Evolutionary conservation across 1,139 yeast species (phyloP), one percentile per base, ranked within the genome.

Genomic region (Geotrichum bryndzae): DNA sequence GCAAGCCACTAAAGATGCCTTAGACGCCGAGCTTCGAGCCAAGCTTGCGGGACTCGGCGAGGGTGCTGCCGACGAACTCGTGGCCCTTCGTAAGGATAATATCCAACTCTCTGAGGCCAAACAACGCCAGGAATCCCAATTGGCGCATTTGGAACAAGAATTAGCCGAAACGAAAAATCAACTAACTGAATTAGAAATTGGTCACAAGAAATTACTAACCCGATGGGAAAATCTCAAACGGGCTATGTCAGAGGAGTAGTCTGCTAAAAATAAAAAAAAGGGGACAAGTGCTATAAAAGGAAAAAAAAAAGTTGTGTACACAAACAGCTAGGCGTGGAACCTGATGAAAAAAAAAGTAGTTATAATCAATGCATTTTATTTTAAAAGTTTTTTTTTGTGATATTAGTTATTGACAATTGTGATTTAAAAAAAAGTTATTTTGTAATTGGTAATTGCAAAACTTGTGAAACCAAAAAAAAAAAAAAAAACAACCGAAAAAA

Each of bases 1-100:
- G 64, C 75, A 78, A 61, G 71, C 75, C 1, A 86, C 85, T 64
- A 80, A 88, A 25, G 76, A 76, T 1, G 84, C 83, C 29, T 74
- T 87, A 62, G 82, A 79, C 56, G 62, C 63, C 18, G 66, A 66
- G 54, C 59, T 63, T 41, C 62, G 55, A 38, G 60, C 63, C 51
- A 61, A 58, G 46, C 41, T 54, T 45, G 60, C 46, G 23, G 60
- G 56, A 6, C 45, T 62, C 18, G 62, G 63, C 13, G 61, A 29
- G 38, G 63, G 58, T 46, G 58, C 63, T 10, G 59, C 64, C 33
- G 65, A 59, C 11, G 65, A 72, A 54, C 82, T 5, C 72, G 74
- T 54, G 70, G 51, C 25, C 2, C 52, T 86, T 45, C 87, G 86
- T 66, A 80, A 77, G 54, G 84, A 85, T 67, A 73, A 73, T 57